phyloP scores from a whole-genome alignment of 495 filamentous ascomycete genomes.

The Lasiosphaeria ovina region DNA sequence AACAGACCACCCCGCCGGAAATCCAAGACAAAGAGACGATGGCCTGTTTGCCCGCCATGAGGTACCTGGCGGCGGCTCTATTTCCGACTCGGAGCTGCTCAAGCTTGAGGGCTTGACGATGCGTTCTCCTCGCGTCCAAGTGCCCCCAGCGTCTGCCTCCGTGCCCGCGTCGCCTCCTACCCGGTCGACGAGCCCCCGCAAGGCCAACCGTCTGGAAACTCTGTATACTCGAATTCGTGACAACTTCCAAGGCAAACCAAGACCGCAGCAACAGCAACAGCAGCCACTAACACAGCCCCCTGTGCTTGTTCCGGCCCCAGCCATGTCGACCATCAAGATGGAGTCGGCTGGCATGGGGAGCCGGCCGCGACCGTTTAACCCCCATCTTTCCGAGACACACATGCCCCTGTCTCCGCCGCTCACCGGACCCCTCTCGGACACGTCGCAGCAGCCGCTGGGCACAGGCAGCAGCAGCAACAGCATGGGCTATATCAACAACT shows the following conservation, averaged over 20 bases:
- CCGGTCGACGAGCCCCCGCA: conserved; percentile 24
- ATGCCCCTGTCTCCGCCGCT: conserved; percentile 36
- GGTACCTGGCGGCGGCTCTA: conserved; percentile 32
- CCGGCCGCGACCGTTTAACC: conserved; percentile 16
- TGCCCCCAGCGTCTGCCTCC: conserved; percentile 25
- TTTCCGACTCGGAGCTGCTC: conserved; percentile 49
- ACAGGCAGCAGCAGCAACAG: conserved; percentile 4
- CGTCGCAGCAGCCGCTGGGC: conserved; percentile 12
- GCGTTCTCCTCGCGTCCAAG: conserved; percentile 35
- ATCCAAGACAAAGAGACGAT: conserved; percentile 3
- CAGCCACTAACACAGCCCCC: not conserved
- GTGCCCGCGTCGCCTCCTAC: conserved; percentile 28
- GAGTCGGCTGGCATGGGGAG: not conserved
- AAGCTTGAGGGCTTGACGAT: conserved; percentile 46
- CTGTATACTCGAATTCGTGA: conserved; percentile 33
- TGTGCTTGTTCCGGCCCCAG: not conserved
- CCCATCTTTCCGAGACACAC: conserved; percentile 19
- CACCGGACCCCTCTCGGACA: conserved; percentile 31
- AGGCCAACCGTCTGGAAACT: conserved; percentile 25
- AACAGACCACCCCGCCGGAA: conserved; percentile 2
- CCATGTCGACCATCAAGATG: conserved; percentile 28
- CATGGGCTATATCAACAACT: conserved; percentile 29
- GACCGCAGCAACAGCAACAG: conserved; percentile 15
- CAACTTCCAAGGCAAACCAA: conserved; percentile 21
- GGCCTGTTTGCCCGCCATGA: conserved; percentile 7